Evolutionary conservation across 1,139 yeast species (phyloP), one percentile per base, ranked within the genome.

Genomic region (Zygosaccharomyces sapae): DNA sequence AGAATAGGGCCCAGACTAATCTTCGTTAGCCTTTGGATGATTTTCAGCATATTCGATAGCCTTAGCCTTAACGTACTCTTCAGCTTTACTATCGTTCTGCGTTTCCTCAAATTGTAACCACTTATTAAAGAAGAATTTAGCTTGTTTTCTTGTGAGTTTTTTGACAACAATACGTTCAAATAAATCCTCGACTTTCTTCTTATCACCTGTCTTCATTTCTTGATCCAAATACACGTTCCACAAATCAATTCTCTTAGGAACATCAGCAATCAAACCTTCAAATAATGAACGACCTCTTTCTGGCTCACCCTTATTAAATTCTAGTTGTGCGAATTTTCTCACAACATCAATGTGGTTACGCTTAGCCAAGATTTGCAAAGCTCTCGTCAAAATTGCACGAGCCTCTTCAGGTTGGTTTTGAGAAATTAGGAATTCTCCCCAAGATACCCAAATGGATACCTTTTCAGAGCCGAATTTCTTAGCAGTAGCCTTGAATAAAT

Each of bases 141-240:
- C 97, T 70, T 89, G 97, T 67, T 90, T 92, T 68, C 84, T 79
- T n/a, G 86, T 76, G 50, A 90, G 69, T 68, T 86, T 87, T 67
- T 77, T 80, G 29, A 72, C 60, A 47, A 79, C 66, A 5, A 85
- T 88, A 65, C 97, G 80, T 68, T 89, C 96, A 61, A 89, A 90
- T 53, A 92, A 72, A 25, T 78, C 83, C 62, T 83, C 92, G 35
- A 81, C 83, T 65, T 81, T 81, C 55, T 73, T 72, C 66, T 79
- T 80, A 43, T 80, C 80, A 47, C 75, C 76, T 16, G 62, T 49
- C 67, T 86, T 86, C 64, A 86, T 82, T 69, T 92, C 97, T 69
- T 87, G 95, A 67, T 92, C 98, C 55, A 90, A 78, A 68, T 89
- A 89, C 38, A 90, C 94, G 63, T 86, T 89, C 97, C 97, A 92